Base-by-base conservation (phyloP, 805 yeast genomes). In the Saccharomycopsis olivae region DNA sequence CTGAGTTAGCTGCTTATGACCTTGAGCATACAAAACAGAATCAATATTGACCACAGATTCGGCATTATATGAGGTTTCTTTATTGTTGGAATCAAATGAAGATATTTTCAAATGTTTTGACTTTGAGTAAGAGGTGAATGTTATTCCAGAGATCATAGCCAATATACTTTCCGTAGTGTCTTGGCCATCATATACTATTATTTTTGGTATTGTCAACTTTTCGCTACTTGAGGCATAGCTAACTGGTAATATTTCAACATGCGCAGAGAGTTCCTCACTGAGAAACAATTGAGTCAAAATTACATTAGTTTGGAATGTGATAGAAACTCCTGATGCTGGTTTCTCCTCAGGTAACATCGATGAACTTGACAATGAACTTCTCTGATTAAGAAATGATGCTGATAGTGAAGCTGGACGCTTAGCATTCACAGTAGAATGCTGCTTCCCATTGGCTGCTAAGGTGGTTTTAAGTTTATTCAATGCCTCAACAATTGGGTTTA, bases 401-500 rank as follows among this genome's bases (percentile, higher is more conserved):
- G 36, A 40, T 16, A 43, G 17, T 3, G 40, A 35, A 2, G 38
- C 43, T 3, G 35, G 40, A 23, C 14, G 33, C 27, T 25, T 31
- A 4, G 21, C 5, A 35, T 18, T n/a, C 46, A 5, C 16, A 16
- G 24, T 8, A n/a, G n/a, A n/a, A n/a, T n/a, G n/a, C n/a, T n/a
- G n/a, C n/a, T n/a, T n/a, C n/a, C n/a, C n/a, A n/a, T 35, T 47
- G 46, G 23, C 41, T 28, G 29, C 51, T 17, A 27, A 47, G 46
- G 30, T 48, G 3, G 53, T 48, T 29, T 47, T 54, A 33, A 53
- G 51, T 40, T 53, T 48, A 2, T 45, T 41, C 2, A 42, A 30
- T 3, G 53, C 54, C 2, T 45, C 52, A 2, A 37, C 16, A 9
- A 48, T 40, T 3, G 56, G 31, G 2, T 17, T 11, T 8, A 57